These are phyloP conservation scores for Stereocaulon alpinum DNA, from an alignment of 495 filamentous ascomycete species.

Conservation along the genomic window DNA sequence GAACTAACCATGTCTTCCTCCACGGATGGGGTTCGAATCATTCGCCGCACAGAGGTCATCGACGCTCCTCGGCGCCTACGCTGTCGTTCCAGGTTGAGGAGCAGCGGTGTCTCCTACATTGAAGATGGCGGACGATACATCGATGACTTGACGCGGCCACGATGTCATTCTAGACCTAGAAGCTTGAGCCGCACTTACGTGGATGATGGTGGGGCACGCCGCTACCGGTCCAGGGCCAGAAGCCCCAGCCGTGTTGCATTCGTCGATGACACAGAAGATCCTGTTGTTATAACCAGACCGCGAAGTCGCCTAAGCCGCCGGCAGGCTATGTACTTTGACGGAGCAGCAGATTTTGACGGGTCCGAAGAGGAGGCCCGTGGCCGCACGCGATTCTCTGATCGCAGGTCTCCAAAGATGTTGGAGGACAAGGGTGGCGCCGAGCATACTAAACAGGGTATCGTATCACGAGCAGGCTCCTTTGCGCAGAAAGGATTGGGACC, in stretches of 20 bases:
- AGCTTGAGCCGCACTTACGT: slow-evolving; percentile 6
- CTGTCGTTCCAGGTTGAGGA: slow-evolving; percentile 9
- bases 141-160: slow-evolving; percentile 4
- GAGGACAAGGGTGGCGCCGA: neutral
- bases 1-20: slow-evolving; percentile 7
- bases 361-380: neutral
- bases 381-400: neutral
- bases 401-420: neutral
- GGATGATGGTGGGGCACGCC: neutral
- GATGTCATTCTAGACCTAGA: slow-evolving; percentile 1
- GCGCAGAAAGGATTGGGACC: neutral
- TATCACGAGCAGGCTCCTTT: neutral
- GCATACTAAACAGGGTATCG: neutral
- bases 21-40: slow-evolving; percentile 8
- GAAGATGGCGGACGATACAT: slow-evolving; percentile 3
- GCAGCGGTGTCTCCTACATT: slow-evolving; percentile 7
- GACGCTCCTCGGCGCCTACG: slow-evolving; percentile 5
- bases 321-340: slow-evolving; percentile 12
- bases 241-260: slow-evolving; percentile 11
- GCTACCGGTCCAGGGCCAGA: neutral
- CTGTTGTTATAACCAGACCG: neutral
- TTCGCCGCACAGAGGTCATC: slow-evolving; percentile 12
- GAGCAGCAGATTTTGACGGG: slow-evolving; percentile 7
- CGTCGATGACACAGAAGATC: slow-evolving; percentile 14
- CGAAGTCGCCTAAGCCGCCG: slow-evolving; percentile 5